Conservation (phyloP, 257 asterid species). For the Solanum pennellii region DNA sequence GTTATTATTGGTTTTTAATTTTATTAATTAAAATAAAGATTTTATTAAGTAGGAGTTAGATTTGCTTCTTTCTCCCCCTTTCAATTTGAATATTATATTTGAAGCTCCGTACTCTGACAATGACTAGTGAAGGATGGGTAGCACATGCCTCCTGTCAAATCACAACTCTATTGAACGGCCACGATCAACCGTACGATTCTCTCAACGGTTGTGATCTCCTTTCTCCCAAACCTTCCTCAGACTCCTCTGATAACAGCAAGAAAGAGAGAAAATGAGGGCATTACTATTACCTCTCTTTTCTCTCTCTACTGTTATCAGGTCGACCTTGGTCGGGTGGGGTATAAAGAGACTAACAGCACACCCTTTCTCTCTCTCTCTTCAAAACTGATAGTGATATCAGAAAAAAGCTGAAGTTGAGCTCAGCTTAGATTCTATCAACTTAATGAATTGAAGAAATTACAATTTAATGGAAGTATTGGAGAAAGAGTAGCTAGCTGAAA, state of each 20-base stretch:
- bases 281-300: slow-evolving; percentile 11
- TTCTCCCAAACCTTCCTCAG: slow-evolving; percentile 4
- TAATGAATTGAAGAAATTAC: background rate
- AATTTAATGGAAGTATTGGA: slow-evolving; percentile 22
- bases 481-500: slow-evolving; percentile 5
- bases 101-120: slow-evolving; percentile 87
- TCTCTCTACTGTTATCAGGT: slow-evolving; percentile 60
- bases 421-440: background rate
- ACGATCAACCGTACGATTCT: slow-evolving; percentile 38
- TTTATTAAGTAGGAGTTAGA: background rate
- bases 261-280: background rate
- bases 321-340: slow-evolving; percentile 54
- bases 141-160: slow-evolving; percentile 97
- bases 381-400: slow-evolving; percentile 1
- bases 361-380: background rate
- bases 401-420: background rate
- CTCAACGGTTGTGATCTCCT: slow-evolving; percentile 33
- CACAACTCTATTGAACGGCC: slow-evolving; percentile 36
- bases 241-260: slow-evolving; percentile 10
- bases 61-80: slow-evolving; percentile 9
- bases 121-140: slow-evolving; percentile 90
- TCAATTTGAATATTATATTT: slow-evolving; percentile 12
- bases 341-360: background rate
- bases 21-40: too few species aligned
- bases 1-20: too few species aligned